These are phyloP conservation scores for Aspergillus calidoustus DNA, from an alignment of 2,329 filamentous ascomycete species.

Conservation along the genomic window DNA sequence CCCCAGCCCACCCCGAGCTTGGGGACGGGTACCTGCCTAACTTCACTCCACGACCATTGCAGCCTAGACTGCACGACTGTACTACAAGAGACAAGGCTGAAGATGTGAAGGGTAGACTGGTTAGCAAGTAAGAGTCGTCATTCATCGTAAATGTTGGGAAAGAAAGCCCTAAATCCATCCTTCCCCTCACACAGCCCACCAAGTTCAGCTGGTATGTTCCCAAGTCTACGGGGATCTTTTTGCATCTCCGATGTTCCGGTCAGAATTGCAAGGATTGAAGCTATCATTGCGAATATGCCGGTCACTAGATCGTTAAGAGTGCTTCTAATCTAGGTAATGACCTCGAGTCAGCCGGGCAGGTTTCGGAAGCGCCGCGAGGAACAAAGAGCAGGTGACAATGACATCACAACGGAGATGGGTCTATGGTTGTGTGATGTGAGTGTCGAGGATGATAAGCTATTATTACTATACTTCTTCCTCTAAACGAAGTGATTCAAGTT, in stretches of 20 bases:
- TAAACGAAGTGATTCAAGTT: neutral
- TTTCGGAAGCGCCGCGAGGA: neutral
- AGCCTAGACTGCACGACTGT: constrained; percentile 12
- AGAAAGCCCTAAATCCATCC: constrained; percentile 6
- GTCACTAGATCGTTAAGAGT: neutral
- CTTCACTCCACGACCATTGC: constrained; percentile 11
- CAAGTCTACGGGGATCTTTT: neutral
- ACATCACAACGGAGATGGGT: constrained; percentile 3
- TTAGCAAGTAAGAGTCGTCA: neutral
- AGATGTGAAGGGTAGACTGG: neutral
- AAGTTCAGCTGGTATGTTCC: constrained; percentile 2
- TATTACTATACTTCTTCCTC: neutral
- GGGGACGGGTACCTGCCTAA: constrained; percentile 17
- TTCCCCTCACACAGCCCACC: constrained; percentile 8
- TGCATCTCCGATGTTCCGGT: neutral
- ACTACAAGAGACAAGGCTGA: constrained; percentile 5
- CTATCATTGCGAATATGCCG: neutral
- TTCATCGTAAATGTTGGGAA: neutral
- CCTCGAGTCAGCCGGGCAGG: constrained; percentile 29
- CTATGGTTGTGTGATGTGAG: neutral
- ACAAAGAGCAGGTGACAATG: constrained; percentile 20
- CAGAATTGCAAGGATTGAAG: neutral
- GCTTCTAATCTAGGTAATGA: neutral
- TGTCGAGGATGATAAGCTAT: neutral
- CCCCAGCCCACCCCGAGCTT: neutral